Evolutionary conservation across 2,329 filamentous ascomycete genomes (phyloP), one percentile per base, ranked within the genome.

Genomic region (Ciborinia camelliae): DNA sequence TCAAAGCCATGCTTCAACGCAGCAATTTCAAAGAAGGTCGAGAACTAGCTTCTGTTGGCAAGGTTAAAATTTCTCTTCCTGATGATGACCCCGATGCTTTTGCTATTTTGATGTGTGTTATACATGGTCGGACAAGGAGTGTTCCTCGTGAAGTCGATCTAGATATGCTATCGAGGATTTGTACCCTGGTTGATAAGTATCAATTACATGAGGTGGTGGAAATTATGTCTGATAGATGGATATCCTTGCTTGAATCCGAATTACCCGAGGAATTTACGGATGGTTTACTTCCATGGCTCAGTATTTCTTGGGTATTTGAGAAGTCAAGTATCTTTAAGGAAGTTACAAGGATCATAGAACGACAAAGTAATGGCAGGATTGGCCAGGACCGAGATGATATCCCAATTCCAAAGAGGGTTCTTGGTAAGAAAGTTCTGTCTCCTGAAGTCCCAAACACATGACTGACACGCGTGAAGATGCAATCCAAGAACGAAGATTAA

Each of bases 111-210:
- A 28, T 58, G 10, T 48, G 28, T 18, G 14, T 59, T 32, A 32
- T 63, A 1, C 62, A 63, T 43, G 52, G 62, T 2, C 39, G 23
- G 9, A 57, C 41, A n/a, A 47, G 39, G 14, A 28, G 30, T 35
- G 4, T 57, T n/a, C 39, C 51, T n/a, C 39, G 15, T 14, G 18
- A 37, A 37, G 18, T 45, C 0, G 28, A 57, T 51, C 26, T 60
- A 2, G 43, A 60, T 39, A 28, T 63, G 4, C 10, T 57, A 10
- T 57, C 9, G 15, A 63, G 39, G 10, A 63, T 57, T n/a, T 63
- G 50, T 30, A 63, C 60, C 23, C n/a, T 63, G 10, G 60, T 63
- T 7, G 60, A 63, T 32, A 63, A 63, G 50, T 63, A 57, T 63
- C 60, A 63, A 47, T 37, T 63, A 28, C 60, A 57, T 37, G 60